Evolutionary conservation across 2,329 filamentous ascomycete species (phyloP).

Genomic region (Cladosporium phlei): DNA sequence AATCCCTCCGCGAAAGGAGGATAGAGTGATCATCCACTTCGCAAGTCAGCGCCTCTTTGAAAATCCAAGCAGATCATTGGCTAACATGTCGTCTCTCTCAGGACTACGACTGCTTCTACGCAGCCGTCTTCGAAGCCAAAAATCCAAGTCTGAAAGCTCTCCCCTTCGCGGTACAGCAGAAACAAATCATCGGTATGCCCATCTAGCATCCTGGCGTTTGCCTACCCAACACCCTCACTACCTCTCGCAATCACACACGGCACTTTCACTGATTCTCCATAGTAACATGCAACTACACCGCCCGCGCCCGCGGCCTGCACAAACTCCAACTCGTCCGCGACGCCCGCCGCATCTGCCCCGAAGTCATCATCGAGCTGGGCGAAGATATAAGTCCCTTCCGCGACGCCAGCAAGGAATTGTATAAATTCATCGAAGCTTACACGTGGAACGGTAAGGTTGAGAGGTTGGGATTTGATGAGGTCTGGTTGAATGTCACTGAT

Average conservation of each 20-base stretch:
- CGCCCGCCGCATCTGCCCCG: slow-evolving; percentile 73
- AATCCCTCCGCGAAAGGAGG: slow-evolving; percentile 48
- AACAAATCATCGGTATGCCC: slow-evolving; percentile 59
- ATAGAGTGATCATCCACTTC: slow-evolving; percentile 74
- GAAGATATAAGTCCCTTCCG: slow-evolving; percentile 83
- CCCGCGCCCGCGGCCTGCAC: slow-evolving; percentile 62
- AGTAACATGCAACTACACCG: slow-evolving; percentile 91
- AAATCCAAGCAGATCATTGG: neutral
- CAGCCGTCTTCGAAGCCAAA: slow-evolving; percentile 79
- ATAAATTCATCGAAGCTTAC: slow-evolving; percentile 64
- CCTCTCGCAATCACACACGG: no score
- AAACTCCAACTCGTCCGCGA: slow-evolving; percentile 85
- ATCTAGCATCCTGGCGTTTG: no score
- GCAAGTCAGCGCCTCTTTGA: slow-evolving; percentile 45
- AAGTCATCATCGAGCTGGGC: slow-evolving; percentile 78
- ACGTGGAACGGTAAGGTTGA: slow-evolving; percentile 78
- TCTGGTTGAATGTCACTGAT: slow-evolving; percentile 79
- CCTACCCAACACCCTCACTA: no score
- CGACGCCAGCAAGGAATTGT: slow-evolving; percentile 77
- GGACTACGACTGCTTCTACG: slow-evolving; percentile 92
- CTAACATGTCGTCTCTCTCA: slow-evolving; percentile 27
- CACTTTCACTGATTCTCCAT: neutral
- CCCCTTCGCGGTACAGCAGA: slow-evolving; percentile 83
- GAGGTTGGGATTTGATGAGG: slow-evolving; percentile 84
- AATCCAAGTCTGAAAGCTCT: slow-evolving; percentile 66